Evolutionary conservation across 257 asterid genomes (phyloP).

Genomic region (Cinchona pubescens): DNA sequence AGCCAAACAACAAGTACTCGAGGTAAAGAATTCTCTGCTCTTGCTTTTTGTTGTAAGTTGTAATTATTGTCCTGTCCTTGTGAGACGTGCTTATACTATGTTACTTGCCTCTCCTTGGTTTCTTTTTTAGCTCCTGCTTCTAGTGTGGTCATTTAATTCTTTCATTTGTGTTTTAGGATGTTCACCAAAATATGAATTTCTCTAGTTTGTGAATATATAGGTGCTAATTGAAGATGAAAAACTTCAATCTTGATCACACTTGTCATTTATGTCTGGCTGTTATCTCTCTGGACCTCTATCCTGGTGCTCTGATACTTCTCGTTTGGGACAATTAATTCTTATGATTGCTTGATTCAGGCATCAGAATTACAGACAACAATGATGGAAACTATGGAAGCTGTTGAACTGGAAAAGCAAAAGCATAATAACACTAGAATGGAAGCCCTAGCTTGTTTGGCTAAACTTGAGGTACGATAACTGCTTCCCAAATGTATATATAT

Average conservation of each 20-base stretch:
- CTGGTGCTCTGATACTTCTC: neutral
- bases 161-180: neutral
- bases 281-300: neutral
- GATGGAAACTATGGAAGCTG: slow-evolving; percentile 98
- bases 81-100: too few relatives aligned
- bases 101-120: too few relatives aligned
- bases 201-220: neutral
- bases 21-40: slow-evolving; percentile 44
- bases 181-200: neutral
- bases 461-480: slow-evolving; percentile 84
- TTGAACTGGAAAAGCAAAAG: slow-evolving; percentile 86
- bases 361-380: slow-evolving; percentile 79
- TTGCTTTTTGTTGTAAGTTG: neutral
- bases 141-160: neutral
- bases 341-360: slow-evolving; percentile 48
- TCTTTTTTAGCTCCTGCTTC: neutral
- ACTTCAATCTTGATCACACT: too few relatives aligned
- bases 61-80: too few relatives aligned
- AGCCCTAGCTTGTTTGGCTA: slow-evolving; percentile 66
- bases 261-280: neutral
- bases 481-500: too few relatives aligned
- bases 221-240: too few relatives aligned
- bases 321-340: neutral
- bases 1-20: slow-evolving; percentile 84
- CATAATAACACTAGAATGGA: slow-evolving; percentile 95